Base-by-base conservation (phyloP, 2,329 filamentous ascomycete genomes). In the Dactylellina drechsleri region DNA sequence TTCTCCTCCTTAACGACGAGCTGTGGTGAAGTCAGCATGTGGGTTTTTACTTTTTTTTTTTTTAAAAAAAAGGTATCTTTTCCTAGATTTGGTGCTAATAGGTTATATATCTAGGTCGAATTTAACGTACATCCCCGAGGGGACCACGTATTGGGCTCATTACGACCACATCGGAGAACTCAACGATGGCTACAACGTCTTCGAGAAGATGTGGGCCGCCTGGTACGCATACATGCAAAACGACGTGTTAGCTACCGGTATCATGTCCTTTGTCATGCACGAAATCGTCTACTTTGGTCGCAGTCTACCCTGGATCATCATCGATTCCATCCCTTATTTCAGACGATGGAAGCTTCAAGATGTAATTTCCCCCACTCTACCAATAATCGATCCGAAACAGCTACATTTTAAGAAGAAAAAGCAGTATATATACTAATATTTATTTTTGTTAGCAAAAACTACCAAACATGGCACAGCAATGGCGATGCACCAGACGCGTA, bases 141-240 rank as follows among this genome's bases (percentile, higher is more conserved):
- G 83, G 78, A 85, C 86, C 77, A 36, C 31, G 10, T 91, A 90
- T 82, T 89, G 87, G 88, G 86, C 84, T 79, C 86, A 89, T 76
- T 90, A 87, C 80, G 85, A 88, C 72, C 86, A 89, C 79, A 87
- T 90, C 77, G 86, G 87, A 26, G 86, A 87, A 78, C 87, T 88
- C 86, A 95, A 97, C 87, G 87, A 96, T 70, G 88, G 93, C 79
- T 89, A 99, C 81, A 97, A 92, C 83, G 86, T 92, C 77, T 85
- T 89, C 80, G 95, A 99, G 86, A 90, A 90, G 81, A 86, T 97
- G 78, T 99, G 95, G 95, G 91, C 92, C 58, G 88, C 89, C 85
- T 81, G 89, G 94, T 99, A 99, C 83, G 88, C 94, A 15, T 99
- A 90, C 87, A 97, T 98, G 91, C 92, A 96, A 83, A 99, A 99